Evolutionary conservation across 345 rosid genomes (phyloP), one percentile per base, ranked within the genome.

Genomic region (Gossypioides kirkii): DNA sequence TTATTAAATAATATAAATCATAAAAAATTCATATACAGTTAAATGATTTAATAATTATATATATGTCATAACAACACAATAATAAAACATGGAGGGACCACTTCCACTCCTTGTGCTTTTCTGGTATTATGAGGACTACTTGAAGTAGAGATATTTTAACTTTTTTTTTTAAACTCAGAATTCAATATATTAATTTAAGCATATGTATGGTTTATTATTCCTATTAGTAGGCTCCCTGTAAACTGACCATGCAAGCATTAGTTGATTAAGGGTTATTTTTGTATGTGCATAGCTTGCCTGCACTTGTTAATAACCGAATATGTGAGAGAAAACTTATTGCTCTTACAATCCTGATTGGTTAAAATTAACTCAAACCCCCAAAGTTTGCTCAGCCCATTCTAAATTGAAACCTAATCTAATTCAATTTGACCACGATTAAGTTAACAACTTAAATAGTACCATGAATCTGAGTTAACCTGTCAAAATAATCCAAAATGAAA

Each of bases 111-210:
- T 95, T 81, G 80, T 92, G 67, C 91, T 92, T 22, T 91, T 91
- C 75, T 95, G 97, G 99, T 92, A 92, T 76, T 95, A 94, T 89
- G 99, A 95, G 81, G 99, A 95, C n/a, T 87, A 94, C 83, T 81
- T 95, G 77, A 95, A 91, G 87, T 90, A 85, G 77, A 92, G 98
- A 98, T 95, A 76, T 74, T 59, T 13, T 36, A 38, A 58, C 11
- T 0, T 22, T 22, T 32, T n/a, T 1, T 32, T 17, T n/a, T 7
- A 17, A 38, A 38, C 14, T 13, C 2, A 28, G 46, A 61, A 32
- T 61, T 28, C 20, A 32, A 32, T 32, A 32, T 0, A 32, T 61
- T 61, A 61, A 61, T 32, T 61, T 32, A 16, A 12, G 10, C 41
- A 13, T 14, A n/a, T 13, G 18, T 25, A 6, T 59, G 63, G 10